phyloP scores from a whole-genome alignment of 2,329 filamentous ascomycete genomes.

The Colletotrichum scovillei region DNA sequence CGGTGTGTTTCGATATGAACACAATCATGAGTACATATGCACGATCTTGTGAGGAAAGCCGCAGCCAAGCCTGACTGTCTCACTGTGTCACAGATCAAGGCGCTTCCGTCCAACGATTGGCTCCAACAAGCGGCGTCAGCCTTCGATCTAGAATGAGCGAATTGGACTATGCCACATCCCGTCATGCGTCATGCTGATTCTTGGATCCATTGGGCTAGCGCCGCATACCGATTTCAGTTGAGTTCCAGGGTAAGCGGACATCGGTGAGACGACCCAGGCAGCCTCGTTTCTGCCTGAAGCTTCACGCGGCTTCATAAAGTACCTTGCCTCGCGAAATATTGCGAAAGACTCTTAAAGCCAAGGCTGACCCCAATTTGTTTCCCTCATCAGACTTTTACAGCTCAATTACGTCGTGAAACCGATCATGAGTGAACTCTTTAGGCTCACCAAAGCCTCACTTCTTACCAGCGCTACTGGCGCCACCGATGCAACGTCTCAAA shows the following conservation, averaged over 20 bases:
- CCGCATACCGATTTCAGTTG: neutral
- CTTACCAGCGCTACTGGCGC: constrained; percentile 13
- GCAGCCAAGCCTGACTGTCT: neutral
- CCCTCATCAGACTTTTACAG: too few relatives aligned
- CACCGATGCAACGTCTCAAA: constrained; percentile 4
- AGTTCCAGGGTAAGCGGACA: neutral
- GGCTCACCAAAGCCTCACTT: constrained; percentile 24
- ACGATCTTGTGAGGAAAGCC: neutral
- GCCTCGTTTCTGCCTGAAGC: constrained; percentile 11
- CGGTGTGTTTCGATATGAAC: neutral
- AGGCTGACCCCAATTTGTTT: neutral
- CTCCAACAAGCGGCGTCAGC: neutral
- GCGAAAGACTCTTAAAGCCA: neutral
- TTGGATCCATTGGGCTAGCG: neutral
- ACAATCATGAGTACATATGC: neutral
- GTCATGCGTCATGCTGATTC: neutral
- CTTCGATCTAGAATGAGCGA: neutral
- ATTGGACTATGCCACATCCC: neutral
- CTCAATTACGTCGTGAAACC: neutral
- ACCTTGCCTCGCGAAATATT: neutral
- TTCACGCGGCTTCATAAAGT: neutral
- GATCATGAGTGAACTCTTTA: constrained; percentile 26
- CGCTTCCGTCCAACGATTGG: neutral
- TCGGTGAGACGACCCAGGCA: neutral
- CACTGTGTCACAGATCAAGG: neutral